Percentiles rank a stretch among this genome's conserved stretches.
Conservation (phyloP, 345 rosid species). For the Euphorbia tirucalli region DNA sequence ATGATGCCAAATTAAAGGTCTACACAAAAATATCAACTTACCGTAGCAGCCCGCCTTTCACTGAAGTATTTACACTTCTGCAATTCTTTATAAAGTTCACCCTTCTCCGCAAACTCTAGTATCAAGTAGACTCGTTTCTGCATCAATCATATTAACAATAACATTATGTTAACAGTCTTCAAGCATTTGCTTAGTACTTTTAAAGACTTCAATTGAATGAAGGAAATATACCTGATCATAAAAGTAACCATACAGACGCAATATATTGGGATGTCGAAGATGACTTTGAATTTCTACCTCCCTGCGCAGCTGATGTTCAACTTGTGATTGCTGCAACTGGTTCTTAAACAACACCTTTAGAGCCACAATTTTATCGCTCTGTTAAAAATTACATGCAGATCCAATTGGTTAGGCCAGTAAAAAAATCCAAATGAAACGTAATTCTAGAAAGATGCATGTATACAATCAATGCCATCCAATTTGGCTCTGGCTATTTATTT, state of each 20-base stretch:
- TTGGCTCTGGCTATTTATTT: not conserved
- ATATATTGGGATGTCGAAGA: slow-evolving; percentile 83
- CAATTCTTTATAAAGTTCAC: slow-evolving; percentile 88
- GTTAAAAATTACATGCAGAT: slow-evolving; percentile 16
- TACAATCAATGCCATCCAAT: not conserved
- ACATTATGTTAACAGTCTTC: not conserved
- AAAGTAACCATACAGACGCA: slow-evolving; percentile 91
- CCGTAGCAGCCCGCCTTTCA: slow-evolving; percentile 90
- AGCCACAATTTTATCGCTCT: slow-evolving; percentile 96
- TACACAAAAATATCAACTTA: slow-evolving; percentile 30
- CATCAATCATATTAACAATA: slow-evolving; percentile 16
- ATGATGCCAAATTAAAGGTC: not conserved
- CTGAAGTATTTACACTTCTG: slow-evolving; percentile 88
- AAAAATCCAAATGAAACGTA: not conserved
- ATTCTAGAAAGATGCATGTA: not conserved
- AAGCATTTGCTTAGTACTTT: slow-evolving; percentile 2
- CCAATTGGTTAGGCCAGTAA: not conserved
- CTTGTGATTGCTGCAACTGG: slow-evolving; percentile 95
- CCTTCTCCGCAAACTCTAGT: slow-evolving; percentile 83
- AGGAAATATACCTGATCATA: slow-evolving; percentile 71
- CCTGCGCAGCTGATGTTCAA: slow-evolving; percentile 91
- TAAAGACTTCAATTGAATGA: slow-evolving; percentile 3
- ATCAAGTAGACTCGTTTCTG: slow-evolving; percentile 88
- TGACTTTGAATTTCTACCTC: slow-evolving; percentile 99
- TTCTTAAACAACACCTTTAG: slow-evolving; percentile 90